Percentiles rank a stretch among this genome's conserved stretches.
Conservation (phyloP, 163 green algal species). For the Coccomyxa subellipsoidea region DNA sequence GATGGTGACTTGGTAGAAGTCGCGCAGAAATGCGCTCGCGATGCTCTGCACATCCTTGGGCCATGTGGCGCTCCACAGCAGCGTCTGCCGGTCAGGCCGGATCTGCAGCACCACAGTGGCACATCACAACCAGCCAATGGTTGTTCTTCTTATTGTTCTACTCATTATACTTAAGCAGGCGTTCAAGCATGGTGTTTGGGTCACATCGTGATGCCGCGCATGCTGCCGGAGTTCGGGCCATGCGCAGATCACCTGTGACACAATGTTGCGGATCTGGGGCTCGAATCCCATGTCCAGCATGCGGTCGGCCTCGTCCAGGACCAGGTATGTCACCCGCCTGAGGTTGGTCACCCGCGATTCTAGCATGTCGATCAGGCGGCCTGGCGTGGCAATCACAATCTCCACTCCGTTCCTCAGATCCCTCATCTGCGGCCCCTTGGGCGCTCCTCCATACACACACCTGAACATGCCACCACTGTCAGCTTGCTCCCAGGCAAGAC, state of each 20-base stretch:
- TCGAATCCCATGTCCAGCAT: conserved; percentile 99
- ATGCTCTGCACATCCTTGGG: conserved; percentile 84
- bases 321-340: conserved; percentile 83
- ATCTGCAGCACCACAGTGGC: conserved; percentile 39
- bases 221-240: no score
- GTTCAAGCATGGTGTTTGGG: no score
- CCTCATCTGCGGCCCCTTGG: conserved; percentile 85
- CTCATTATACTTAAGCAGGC: no score
- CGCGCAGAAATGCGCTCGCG: conserved; percentile 50
- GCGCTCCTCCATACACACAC: conserved; percentile 92
- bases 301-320: conserved; percentile 96
- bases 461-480: conserved; percentile 13
- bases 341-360: conserved; percentile 83
- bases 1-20: conserved; percentile 79
- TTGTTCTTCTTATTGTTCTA: no score
- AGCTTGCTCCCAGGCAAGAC: no score
- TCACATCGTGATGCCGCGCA: no score
- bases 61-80: conserved; percentile 94
- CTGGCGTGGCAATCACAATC: conserved; percentile 50
- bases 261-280: conserved; percentile 74
- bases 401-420: conserved; percentile 71
- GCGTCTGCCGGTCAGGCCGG: conserved; percentile 76
- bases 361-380: conserved; percentile 94
- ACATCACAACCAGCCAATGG: no score
- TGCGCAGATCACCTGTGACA: background rate